phyloP scores from a whole-genome alignment of 805 yeast genomes.

The Saccharomyces kudriavzevii region DNA sequence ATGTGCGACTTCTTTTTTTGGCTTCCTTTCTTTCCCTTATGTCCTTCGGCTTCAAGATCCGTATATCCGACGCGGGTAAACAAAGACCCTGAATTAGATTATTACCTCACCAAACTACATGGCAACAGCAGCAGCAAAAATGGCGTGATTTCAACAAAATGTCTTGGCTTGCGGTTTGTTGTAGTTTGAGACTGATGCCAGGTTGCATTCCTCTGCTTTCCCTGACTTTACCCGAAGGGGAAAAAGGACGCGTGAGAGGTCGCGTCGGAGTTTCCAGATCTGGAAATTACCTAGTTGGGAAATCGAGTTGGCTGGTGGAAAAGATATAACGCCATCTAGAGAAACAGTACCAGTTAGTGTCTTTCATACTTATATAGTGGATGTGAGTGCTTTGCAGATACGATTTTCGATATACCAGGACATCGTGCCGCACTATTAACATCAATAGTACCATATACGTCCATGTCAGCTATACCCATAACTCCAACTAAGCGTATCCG shows the following conservation, averaged over 20 bases:
- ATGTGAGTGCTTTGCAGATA: not conserved
- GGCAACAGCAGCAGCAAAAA: not conserved
- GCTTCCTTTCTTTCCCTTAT: not conserved
- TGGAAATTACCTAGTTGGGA: not conserved
- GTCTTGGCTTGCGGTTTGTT: not conserved
- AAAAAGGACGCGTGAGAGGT: not conserved
- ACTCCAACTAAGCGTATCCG: constrained; percentile 7
- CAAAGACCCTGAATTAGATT: not conserved
- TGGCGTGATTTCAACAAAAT: not conserved
- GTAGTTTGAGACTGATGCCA: not conserved
- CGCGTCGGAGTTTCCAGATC: not conserved
- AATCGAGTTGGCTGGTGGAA: not conserved
- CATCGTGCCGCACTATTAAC: not conserved
- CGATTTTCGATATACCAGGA: not conserved
- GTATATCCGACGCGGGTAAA: not conserved
- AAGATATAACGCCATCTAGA: not conserved
- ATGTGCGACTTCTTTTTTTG: not conserved
- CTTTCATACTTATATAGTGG: not conserved
- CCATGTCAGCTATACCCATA: constrained; percentile 1
- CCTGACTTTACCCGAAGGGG: not conserved
- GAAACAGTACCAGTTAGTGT: not conserved
- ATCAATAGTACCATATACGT: not conserved
- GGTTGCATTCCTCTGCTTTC: not conserved
- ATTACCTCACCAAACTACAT: not conserved
- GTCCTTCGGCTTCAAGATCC: not conserved